These are phyloP conservation scores for Closterium sp. DNA, from an alignment of 139 green algal genomes.

Conservation along the genomic window DNA sequence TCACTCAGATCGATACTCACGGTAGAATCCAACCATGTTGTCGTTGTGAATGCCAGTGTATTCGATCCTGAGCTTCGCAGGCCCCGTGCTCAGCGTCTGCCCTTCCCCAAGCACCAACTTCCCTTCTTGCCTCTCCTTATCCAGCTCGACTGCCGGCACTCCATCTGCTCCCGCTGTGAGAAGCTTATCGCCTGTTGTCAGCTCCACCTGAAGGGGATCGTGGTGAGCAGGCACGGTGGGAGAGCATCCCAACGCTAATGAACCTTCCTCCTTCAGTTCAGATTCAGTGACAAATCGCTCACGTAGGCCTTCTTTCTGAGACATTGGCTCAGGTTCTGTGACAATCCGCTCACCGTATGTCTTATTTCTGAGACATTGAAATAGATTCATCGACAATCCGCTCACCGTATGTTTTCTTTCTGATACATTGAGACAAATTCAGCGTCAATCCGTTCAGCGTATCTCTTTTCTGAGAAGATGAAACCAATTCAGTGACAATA, in stretches of 20 bases:
- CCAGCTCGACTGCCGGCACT: conserved; percentile 4
- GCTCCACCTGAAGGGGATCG: neutral
- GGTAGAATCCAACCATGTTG: conserved; percentile 47
- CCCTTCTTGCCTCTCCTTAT: conserved; percentile 20
- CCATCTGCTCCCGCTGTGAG: neutral
- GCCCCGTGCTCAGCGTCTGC: neutral
- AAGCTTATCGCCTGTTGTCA: conserved; percentile 1
- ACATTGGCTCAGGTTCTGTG: too few relatives aligned
- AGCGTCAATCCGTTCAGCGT: neutral
- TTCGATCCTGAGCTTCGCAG: conserved; percentile 13
- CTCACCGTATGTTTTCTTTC: neutral
- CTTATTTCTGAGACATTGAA: neutral
- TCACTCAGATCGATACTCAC: conserved; percentile 6
- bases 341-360: neutral
- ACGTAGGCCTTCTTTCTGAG: neutral
- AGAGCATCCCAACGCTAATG: neutral
- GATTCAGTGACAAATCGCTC: neutral
- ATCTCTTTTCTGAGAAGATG: too few relatives aligned
- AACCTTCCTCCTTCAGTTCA: too few relatives aligned
- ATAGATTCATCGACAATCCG: too few relatives aligned
- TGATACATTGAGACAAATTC: neutral
- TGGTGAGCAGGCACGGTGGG: neutral
- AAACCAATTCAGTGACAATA: too few relatives aligned
- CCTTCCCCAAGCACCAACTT: conserved; percentile 5
- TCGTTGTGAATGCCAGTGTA: conserved; percentile 37